Percentiles rank a stretch among this genome's conserved stretches.
phyloP scores from a whole-genome alignment of 2,329 filamentous ascomycete species.

The Ophiocordyceps robertsii region DNA sequence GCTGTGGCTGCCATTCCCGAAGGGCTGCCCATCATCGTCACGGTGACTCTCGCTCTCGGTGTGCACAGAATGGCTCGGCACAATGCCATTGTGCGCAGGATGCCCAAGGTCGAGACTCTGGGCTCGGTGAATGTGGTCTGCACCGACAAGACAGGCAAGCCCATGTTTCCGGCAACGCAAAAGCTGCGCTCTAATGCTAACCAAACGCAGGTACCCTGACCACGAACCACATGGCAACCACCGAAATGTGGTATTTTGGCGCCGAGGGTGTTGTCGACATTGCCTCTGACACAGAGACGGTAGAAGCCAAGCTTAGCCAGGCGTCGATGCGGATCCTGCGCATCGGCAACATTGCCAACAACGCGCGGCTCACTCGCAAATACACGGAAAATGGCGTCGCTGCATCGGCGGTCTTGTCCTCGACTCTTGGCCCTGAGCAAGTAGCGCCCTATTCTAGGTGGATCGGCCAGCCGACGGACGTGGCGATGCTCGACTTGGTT shows the following conservation, averaged over 20 bases:
- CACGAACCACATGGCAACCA: conserved; percentile 96
- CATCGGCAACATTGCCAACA: conserved; percentile 94
- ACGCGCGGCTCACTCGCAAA: conserved; percentile 65
- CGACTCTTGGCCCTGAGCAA: conserved; percentile 52
- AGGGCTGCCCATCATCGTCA: conserved; percentile 94
- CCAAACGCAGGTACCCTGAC: conserved; percentile 62
- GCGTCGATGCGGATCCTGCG: conserved; percentile 71
- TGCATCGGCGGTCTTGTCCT: conserved; percentile 66
- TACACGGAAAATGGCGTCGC: conserved; percentile 58
- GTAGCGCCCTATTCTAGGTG: conserved; percentile 65
- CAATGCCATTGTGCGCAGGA: conserved; percentile 85
- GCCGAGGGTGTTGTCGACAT: conserved; percentile 38
- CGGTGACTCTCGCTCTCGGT: conserved; percentile 85
- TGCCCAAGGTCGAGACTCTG: conserved; percentile 93
- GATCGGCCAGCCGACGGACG: conserved; percentile 94
- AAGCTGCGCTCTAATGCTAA: neutral
- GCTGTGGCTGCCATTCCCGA: conserved; percentile 94
- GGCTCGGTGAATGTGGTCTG: conserved; percentile 99
- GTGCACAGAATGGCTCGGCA: conserved; percentile 93
- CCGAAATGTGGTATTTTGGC: conserved; percentile 93
- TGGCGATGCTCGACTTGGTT: conserved; percentile 88
- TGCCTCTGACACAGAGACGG: conserved; percentile 38
- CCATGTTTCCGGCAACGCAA: neutral
- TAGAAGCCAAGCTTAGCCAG: conserved; percentile 49
- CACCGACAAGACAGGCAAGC: conserved; percentile 81